A percentile compares a stretch with the other conserved stretches of the same genome.
phyloP scores from a whole-genome alignment of 1,139 yeast species.

The Suhomyces yuchorum region DNA sequence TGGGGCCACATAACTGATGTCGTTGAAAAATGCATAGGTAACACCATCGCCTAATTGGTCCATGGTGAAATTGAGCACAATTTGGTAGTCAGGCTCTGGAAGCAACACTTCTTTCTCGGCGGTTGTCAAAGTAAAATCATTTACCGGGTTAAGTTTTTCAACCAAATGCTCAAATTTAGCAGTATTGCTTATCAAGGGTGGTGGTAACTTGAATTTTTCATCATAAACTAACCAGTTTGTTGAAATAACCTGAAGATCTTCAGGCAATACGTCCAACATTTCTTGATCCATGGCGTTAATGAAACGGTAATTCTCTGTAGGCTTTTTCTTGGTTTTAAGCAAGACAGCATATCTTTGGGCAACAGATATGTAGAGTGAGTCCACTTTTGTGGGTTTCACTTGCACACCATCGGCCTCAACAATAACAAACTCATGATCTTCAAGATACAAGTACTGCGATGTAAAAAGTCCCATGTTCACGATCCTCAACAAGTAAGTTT shows the following conservation, averaged over 20 bases:
- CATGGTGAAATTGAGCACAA: slow-evolving; percentile 64
- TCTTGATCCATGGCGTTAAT: slow-evolving; percentile 62
- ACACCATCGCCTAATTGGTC: slow-evolving; percentile 71
- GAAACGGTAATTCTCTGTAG: slow-evolving; percentile 56
- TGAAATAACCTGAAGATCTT: slow-evolving; percentile 52
- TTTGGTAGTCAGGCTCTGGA: slow-evolving; percentile 62
- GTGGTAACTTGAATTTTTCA: slow-evolving; percentile 25
- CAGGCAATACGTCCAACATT: slow-evolving; percentile 68
- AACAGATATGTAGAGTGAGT: slow-evolving; percentile 61
- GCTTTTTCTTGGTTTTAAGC: slow-evolving; percentile 51
- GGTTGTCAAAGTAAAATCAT: slow-evolving; percentile 61
- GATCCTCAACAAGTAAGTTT: slow-evolving; percentile 63
- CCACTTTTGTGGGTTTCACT: slow-evolving; percentile 59
- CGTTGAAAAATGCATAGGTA: slow-evolving; percentile 75
- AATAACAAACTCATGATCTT: slow-evolving; percentile 65
- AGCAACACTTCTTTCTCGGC: slow-evolving; percentile 40
- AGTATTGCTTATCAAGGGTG: slow-evolving; percentile 16
- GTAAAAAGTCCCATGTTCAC: slow-evolving; percentile 71
- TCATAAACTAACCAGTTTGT: slow-evolving; percentile 59
- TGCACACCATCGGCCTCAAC: slow-evolving; percentile 77
- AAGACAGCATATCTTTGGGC: slow-evolving; percentile 74
- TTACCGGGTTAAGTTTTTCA: slow-evolving; percentile 30
- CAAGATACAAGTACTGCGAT: slow-evolving; percentile 67
- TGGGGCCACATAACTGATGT: slow-evolving; percentile 62
- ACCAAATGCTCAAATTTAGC: slow-evolving; percentile 26